Conservation (phyloP, 2,329 filamentous ascomycete genomes). For the Blastomyces gilchristii region DNA sequence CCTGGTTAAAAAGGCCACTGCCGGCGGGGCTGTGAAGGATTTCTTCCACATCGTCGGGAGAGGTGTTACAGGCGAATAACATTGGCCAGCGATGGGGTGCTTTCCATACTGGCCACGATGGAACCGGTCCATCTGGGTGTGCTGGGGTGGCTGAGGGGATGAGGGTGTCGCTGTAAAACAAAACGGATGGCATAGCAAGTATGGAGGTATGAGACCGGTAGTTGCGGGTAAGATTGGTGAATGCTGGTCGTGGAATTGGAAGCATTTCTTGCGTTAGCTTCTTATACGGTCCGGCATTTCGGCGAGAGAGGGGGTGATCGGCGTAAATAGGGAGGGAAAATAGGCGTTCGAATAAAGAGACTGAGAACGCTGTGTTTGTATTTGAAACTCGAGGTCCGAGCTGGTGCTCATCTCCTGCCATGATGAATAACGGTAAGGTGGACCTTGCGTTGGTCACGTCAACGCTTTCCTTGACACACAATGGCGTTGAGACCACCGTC, state of each 20-base stretch:
- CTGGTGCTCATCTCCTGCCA: slow-evolving; percentile 40
- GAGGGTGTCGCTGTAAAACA: slow-evolving; percentile 39
- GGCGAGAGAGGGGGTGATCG: slow-evolving; percentile 33
- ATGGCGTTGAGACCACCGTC: slow-evolving; percentile 31
- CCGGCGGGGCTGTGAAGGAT: slow-evolving; percentile 20
- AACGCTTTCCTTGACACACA: slow-evolving; percentile 13
- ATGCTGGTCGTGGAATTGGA: slow-evolving; percentile 35
- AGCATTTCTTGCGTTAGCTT: slow-evolving; percentile 23
- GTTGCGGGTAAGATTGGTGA: slow-evolving; percentile 37
- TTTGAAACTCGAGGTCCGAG: slow-evolving; percentile 34
- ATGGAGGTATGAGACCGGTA: slow-evolving; percentile 41
- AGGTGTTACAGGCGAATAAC: slow-evolving; percentile 32
- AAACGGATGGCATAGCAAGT: slow-evolving; percentile 30
- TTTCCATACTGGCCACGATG: slow-evolving; percentile 29
- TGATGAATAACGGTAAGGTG: slow-evolving; percentile 31
- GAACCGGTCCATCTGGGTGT: slow-evolving; percentile 11
- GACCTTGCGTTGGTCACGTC: neutral
- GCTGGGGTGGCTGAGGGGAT: slow-evolving; percentile 28
- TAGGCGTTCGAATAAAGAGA: slow-evolving; percentile 36
- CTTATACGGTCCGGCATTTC: slow-evolving; percentile 15
- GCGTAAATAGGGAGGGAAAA: slow-evolving; percentile 29
- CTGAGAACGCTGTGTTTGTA: slow-evolving; percentile 24
- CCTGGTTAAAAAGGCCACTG: slow-evolving; percentile 16
- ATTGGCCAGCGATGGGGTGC: slow-evolving; percentile 32
- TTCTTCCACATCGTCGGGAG: slow-evolving; percentile 33